Evolutionary conservation across 768 basidiomycete genomes (phyloP).

Genomic region (Psilocybe subaeruginosa): DNA sequence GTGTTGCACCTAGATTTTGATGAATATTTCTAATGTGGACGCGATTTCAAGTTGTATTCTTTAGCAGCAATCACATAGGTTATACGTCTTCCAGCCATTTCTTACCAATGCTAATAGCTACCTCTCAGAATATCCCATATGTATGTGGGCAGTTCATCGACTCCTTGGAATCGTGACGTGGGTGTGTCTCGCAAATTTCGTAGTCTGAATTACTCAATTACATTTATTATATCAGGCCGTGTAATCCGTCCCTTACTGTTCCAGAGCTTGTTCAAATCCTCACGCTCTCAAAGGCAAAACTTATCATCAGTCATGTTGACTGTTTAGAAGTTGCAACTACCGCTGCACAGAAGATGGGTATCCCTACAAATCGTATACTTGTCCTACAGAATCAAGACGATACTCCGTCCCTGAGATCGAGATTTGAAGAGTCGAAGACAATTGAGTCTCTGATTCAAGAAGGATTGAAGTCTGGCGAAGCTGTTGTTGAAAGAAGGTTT

Average conservation of each 20-base stretch:
- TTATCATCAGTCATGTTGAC: conserved; percentile 9
- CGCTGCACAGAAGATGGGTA: conserved; percentile 1
- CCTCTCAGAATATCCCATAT: conserved; percentile 10
- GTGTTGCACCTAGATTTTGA: background rate
- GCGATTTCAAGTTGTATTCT: background rate
- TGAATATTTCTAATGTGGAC: background rate
- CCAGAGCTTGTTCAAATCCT: conserved; percentile 4
- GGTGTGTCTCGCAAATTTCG: background rate
- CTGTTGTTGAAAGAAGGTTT: background rate
- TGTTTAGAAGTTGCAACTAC: background rate
- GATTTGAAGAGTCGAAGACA: background rate
- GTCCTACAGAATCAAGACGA: conserved; percentile 10
- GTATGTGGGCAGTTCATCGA: conserved; percentile 11
- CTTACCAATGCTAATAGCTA: background rate
- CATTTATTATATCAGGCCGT: background rate
- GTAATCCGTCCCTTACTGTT: conserved; percentile 5
- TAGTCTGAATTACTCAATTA: background rate
- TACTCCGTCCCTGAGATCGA: background rate
- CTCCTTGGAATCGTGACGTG: conserved; percentile 14
- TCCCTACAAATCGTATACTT: conserved; percentile 1
- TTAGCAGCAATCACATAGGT: conserved; percentile 14
- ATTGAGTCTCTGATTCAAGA: conserved; percentile 2
- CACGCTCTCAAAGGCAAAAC: conserved; percentile 9
- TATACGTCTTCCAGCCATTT: background rate
- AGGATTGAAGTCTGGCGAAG: background rate